Evolutionary conservation across 371 early-diverging fungal genomes (phyloP).

Genomic region (Apophysomyces trapeziformis): DNA sequence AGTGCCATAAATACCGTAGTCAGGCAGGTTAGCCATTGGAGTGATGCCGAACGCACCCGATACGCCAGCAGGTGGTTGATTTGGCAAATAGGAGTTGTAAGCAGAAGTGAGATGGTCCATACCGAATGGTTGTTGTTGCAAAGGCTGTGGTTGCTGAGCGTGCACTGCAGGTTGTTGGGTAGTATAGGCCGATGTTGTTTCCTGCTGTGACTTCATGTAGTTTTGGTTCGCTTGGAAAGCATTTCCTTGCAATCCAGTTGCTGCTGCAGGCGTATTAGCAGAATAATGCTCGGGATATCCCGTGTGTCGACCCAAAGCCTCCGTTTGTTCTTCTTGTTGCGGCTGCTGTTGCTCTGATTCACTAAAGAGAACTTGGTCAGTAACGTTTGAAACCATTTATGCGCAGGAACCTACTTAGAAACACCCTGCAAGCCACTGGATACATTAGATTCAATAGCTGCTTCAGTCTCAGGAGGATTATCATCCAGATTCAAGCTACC

Average conservation of each 20-base stretch:
- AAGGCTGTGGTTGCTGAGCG: slow-evolving; percentile 29
- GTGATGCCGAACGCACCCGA: slow-evolving; percentile 74
- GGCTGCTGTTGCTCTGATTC: slow-evolving; percentile 12
- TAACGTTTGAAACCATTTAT: neutral
- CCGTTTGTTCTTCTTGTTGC: slow-evolving; percentile 11
- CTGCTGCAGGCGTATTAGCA: slow-evolving; percentile 17
- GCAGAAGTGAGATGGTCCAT: slow-evolving; percentile 64
- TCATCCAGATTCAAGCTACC: slow-evolving; percentile 72
- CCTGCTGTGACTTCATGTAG: slow-evolving; percentile 14
- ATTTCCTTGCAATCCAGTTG: neutral
- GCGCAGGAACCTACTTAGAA: neutral
- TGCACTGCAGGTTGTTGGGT: slow-evolving; percentile 17
- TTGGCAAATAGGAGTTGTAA: slow-evolving; percentile 62
- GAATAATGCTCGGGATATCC: slow-evolving; percentile 6
- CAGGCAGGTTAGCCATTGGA: slow-evolving; percentile 69
- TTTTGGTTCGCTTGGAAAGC: slow-evolving; percentile 7
- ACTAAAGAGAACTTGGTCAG: neutral
- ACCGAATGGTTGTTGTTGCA: slow-evolving; percentile 38
- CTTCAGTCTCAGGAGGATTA: slow-evolving; percentile 23
- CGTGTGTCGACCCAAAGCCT: slow-evolving; percentile 11
- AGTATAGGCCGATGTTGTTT: slow-evolving; percentile 11
- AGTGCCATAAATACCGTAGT: slow-evolving; percentile 50
- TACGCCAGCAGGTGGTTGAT: slow-evolving; percentile 56
- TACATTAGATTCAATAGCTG: slow-evolving; percentile 20
- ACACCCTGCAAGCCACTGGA: slow-evolving; percentile 15